phyloP scores from a whole-genome alignment of 345 rosid genomes.

The Populus ilicifolia region DNA sequence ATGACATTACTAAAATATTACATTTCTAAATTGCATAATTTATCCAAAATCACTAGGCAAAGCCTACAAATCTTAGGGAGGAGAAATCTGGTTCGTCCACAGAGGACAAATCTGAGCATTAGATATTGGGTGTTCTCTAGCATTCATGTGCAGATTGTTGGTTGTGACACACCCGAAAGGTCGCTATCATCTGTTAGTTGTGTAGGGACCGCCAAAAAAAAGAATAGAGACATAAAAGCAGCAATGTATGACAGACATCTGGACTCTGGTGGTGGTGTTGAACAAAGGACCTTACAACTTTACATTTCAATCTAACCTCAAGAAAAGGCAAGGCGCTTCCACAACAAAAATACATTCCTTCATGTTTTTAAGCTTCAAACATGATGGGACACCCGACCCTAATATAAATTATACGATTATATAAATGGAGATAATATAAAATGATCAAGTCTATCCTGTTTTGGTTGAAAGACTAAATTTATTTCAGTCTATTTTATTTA shows the following conservation, averaged over 20 bases:
- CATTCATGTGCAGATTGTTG: constrained; percentile 27
- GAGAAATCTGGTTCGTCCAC: constrained; percentile 43
- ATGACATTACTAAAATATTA: no score
- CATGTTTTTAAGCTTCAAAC: neutral
- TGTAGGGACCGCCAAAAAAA: constrained; percentile 20
- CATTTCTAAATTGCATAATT: no score
- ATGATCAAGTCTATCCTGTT: accelerated
- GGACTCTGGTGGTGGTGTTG: neutral
- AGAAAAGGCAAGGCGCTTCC: neutral
- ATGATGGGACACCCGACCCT: neutral
- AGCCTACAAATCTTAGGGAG: neutral
- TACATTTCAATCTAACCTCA: neutral
- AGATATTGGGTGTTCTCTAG: constrained; percentile 27
- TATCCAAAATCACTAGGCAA: neutral
- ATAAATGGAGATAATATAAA: no score
- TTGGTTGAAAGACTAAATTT: no score
- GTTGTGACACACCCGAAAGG: constrained; percentile 32
- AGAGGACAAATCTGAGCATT: constrained; percentile 40
- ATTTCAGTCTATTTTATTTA: no score
- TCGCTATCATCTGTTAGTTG: constrained; percentile 60
- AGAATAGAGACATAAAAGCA: constrained; percentile 14
- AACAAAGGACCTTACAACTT: neutral
- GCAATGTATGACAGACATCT: constrained; percentile 16
- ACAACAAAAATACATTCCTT: neutral
- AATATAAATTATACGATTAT: no score